Evolutionary conservation across 495 filamentous ascomycete species (phyloP).

Genomic region (Neurospora sp.): DNA sequence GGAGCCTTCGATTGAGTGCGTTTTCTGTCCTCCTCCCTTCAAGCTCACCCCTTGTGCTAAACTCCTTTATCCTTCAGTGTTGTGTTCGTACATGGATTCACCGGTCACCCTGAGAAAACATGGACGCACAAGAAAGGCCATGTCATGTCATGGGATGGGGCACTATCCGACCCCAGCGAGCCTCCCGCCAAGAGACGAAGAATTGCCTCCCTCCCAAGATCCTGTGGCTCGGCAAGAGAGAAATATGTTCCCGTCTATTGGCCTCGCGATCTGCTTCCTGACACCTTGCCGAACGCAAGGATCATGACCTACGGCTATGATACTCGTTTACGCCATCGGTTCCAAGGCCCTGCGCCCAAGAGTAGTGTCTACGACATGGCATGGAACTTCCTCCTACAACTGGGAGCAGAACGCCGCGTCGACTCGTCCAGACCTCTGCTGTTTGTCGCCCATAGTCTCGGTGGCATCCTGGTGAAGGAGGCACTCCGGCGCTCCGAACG

Average conservation of each 20-base stretch:
- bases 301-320: constrained; percentile 45
- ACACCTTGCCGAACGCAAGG: constrained; percentile 32
- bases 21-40: not conserved
- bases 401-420: constrained; percentile 21
- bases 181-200: not conserved
- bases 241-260: constrained; percentile 13
- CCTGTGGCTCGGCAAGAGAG: not conserved
- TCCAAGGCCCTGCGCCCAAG: constrained; percentile 8
- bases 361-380: constrained; percentile 29
- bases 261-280: constrained; percentile 40
- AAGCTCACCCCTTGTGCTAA: not conserved
- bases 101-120: not conserved
- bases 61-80: not conserved
- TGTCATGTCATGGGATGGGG: not conserved
- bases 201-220: not conserved
- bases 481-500: constrained; percentile 20
- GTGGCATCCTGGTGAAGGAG: constrained; percentile 43
- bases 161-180: not conserved
- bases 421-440: constrained; percentile 25
- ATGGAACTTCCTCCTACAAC: constrained; percentile 23
- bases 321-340: not conserved
- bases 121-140: not conserved
- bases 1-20: not conserved
- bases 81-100: not conserved
- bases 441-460: constrained; percentile 44